Percentiles rank a stretch among this genome's conserved stretches.
These are phyloP conservation scores for Puccinia triticina DNA, from an alignment of 1,284 basidiomycete genomes.

Conservation along the genomic window DNA sequence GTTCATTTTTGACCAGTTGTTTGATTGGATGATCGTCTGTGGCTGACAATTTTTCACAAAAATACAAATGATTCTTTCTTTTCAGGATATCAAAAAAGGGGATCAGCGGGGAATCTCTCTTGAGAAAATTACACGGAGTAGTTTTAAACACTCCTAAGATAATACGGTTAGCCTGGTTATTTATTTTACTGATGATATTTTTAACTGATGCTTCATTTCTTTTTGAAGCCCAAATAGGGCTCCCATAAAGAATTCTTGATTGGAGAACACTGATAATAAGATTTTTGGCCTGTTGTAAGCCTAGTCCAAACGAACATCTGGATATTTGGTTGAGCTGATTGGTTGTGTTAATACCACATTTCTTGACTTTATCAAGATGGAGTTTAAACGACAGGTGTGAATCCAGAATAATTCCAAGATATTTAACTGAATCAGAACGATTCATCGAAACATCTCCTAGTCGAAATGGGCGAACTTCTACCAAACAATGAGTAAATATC, in stretches of 20 bases:
- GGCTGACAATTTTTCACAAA: neutral
- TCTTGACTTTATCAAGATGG: too few species aligned
- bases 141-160: neutral
- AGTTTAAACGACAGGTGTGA: too few species aligned
- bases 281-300: neutral
- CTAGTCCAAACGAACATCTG: neutral
- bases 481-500: too few species aligned
- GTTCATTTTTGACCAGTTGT: neutral
- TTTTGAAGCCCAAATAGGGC: too few species aligned
- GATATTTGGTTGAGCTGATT: neutral
- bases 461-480: too few species aligned
- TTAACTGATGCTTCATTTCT: too few species aligned
- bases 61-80: neutral
- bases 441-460: too few species aligned
- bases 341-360: too few species aligned
- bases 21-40: neutral
- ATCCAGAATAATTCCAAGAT: too few species aligned
- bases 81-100: neutral
- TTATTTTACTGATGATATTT: too few species aligned
- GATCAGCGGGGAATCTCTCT: too few species aligned
- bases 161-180: neutral
- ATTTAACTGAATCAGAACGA: too few species aligned
- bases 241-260: neutral
- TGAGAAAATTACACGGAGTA: neutral
- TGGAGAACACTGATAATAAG: neutral